A percentile compares a stretch with the other conserved stretches of the same genome.
phyloP scores from a whole-genome alignment of 2,329 filamentous ascomycete genomes.

The Tolypocladium capitatum region DNA sequence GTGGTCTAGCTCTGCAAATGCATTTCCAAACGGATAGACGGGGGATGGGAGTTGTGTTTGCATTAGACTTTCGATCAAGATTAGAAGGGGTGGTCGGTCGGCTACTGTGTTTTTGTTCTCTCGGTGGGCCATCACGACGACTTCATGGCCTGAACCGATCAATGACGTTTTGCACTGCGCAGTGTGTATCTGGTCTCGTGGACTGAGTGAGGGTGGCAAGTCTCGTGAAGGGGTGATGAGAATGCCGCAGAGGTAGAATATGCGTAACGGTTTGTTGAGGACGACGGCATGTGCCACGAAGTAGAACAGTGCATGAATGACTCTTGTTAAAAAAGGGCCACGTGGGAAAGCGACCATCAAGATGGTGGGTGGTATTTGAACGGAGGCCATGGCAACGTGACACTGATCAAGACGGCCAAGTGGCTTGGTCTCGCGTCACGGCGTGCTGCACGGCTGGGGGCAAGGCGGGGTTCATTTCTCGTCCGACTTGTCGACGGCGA shows the following conservation, averaged over 20 bases:
- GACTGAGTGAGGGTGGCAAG: background rate
- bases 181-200: conserved; percentile 6
- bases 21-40: conserved; percentile 24
- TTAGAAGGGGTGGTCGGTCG: conserved; percentile 21
- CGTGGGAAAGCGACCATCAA: background rate
- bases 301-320: background rate
- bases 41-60: conserved; percentile 21
- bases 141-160: conserved; percentile 21
- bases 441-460: background rate
- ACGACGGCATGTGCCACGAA: background rate
- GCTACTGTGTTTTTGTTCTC: conserved; percentile 12
- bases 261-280: background rate
- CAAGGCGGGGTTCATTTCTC: background rate
- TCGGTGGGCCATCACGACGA: conserved; percentile 19
- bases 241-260: conserved; percentile 3
- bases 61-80: conserved; percentile 26
- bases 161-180: conserved; percentile 15
- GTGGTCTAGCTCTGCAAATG: conserved; percentile 17
- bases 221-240: conserved; percentile 4
- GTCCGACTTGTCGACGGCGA: conserved; percentile 34
- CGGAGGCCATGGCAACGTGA: background rate
- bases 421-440: background rate
- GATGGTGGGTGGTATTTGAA: no score
- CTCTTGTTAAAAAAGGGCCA: background rate
- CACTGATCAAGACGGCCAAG: background rate